Conservation (phyloP, 176 grass and related monocot species). For the Aegilops speltoides region DNA sequence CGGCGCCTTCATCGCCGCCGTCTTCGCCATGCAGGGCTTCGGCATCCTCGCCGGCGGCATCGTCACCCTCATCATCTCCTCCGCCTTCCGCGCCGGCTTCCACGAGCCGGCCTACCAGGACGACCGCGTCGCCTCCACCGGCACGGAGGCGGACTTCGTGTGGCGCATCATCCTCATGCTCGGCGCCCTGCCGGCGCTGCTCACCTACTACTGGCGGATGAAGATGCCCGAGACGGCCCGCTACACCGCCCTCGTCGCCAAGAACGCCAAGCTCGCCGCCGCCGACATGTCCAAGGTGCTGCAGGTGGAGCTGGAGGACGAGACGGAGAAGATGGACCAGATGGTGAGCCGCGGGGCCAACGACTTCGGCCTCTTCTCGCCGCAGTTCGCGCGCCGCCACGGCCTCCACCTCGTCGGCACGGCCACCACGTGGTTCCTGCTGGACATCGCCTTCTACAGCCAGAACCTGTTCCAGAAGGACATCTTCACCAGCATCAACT, state of each 20-base stretch:
- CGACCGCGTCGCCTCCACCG: neutral
- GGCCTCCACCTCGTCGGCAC: conserved; percentile 61
- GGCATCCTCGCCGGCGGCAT: conserved; percentile 68
- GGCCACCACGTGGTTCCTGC: conserved; percentile 58
- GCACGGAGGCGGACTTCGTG: conserved; percentile 49
- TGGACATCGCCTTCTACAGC: conserved; percentile 85
- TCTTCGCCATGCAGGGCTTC: conserved; percentile 87
- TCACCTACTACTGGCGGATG: conserved; percentile 79
- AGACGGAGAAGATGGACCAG: conserved; percentile 20
- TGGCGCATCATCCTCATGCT: conserved; percentile 77
- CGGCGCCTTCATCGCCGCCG: conserved; percentile 74
- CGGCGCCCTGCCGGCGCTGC: conserved; percentile 40
- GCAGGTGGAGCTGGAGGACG: conserved; percentile 41
- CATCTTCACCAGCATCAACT: conserved; percentile 58
- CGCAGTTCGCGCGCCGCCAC: conserved; percentile 51
- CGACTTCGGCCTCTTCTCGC: conserved; percentile 53
- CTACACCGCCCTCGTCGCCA: conserved; percentile 70
- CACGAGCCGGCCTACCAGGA: conserved; percentile 41
- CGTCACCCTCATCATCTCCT: conserved; percentile 49
- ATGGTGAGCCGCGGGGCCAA: neutral
- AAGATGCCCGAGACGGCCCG: conserved; percentile 90
- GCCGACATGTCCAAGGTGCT: conserved; percentile 75
- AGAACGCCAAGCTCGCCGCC: conserved; percentile 68
- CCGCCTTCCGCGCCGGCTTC: conserved; percentile 35
- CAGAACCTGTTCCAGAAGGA: conserved; percentile 86